A percentile compares a stretch with the other conserved stretches of the same genome.
phyloP scores from a whole-genome alignment of 106 monocot species.

The Dioscorea zingiberensis region DNA sequence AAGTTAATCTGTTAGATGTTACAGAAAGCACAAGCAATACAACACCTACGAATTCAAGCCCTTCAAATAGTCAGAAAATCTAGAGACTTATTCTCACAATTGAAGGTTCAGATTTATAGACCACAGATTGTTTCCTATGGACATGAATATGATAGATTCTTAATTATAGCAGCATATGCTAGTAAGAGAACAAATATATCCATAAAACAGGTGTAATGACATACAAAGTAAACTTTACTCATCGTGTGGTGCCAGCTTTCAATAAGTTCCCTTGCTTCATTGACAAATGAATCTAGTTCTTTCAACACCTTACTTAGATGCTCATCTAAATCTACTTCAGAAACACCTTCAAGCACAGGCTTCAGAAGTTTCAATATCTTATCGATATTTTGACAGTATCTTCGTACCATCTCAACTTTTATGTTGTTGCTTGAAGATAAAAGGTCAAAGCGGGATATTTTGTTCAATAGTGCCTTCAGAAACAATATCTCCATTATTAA shows the following conservation, averaged over 20 bases:
- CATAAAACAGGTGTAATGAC: slow-evolving; percentile 7
- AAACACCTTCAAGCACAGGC: slow-evolving; percentile 41
- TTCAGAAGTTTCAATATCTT: slow-evolving; percentile 54
- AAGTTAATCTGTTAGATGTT: too few species aligned
- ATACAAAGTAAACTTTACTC: slow-evolving; percentile 88
- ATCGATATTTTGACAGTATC: slow-evolving; percentile 56
- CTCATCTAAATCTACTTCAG: slow-evolving; percentile 38
- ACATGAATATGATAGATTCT: too few species aligned
- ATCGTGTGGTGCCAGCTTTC: slow-evolving; percentile 66
- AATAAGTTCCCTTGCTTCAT: slow-evolving; percentile 52
- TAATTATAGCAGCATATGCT: too few species aligned
- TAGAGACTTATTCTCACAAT: too few species aligned
- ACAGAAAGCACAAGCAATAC: too few species aligned
- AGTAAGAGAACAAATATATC: background rate
- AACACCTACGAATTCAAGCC: too few species aligned
- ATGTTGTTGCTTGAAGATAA: slow-evolving; percentile 35
- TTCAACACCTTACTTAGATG: slow-evolving; percentile 32
- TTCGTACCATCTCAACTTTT: slow-evolving; percentile 42
- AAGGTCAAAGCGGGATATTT: slow-evolving; percentile 42
- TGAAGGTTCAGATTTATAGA: too few species aligned
- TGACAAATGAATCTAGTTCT: slow-evolving; percentile 43
- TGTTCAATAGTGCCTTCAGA: slow-evolving; percentile 35
- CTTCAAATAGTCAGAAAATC: too few species aligned
- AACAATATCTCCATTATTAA: slow-evolving; percentile 46
- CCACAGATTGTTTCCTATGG: too few species aligned